phyloP scores from a whole-genome alignment of 805 yeast species.

The Nakazawaea holstii region DNA sequence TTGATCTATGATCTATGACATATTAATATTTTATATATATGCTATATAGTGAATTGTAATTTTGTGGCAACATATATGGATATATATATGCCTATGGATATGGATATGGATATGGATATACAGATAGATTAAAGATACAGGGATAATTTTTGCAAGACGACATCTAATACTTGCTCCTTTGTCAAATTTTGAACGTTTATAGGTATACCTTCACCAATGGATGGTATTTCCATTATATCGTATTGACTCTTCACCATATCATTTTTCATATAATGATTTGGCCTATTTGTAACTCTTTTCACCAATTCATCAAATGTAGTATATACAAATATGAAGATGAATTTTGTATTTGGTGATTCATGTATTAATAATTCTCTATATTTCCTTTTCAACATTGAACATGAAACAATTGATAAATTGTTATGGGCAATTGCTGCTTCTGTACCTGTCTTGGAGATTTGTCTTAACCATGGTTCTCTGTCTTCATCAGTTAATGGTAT shows the following conservation, averaged over 20 bases:
- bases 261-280: constrained; percentile 82
- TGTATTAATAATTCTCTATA: constrained; percentile 63
- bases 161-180: constrained; percentile 1
- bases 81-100: not conserved
- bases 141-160: not conserved
- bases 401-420: constrained; percentile 54
- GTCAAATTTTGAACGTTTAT: constrained; percentile 1
- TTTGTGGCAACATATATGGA: no score
- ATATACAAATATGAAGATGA: constrained; percentile 62
- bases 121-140: not conserved
- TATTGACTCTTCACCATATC: constrained; percentile 81
- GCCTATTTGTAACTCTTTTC: constrained; percentile 55
- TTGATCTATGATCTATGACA: no score
- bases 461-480: constrained; percentile 82
- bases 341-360: constrained; percentile 21
- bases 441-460: constrained; percentile 39
- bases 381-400: constrained; percentile 74
- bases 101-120: not conserved
- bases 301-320: constrained; percentile 58
- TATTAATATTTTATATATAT: no score
- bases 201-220: constrained; percentile 22
- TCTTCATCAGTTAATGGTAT: constrained; percentile 85
- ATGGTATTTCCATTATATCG: constrained; percentile 68
- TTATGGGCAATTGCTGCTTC: constrained; percentile 26
- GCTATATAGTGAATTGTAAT: no score